phyloP scores from a whole-genome alignment of 192 early-diverging fungal genomes.

The Podochytrium sp. region DNA sequence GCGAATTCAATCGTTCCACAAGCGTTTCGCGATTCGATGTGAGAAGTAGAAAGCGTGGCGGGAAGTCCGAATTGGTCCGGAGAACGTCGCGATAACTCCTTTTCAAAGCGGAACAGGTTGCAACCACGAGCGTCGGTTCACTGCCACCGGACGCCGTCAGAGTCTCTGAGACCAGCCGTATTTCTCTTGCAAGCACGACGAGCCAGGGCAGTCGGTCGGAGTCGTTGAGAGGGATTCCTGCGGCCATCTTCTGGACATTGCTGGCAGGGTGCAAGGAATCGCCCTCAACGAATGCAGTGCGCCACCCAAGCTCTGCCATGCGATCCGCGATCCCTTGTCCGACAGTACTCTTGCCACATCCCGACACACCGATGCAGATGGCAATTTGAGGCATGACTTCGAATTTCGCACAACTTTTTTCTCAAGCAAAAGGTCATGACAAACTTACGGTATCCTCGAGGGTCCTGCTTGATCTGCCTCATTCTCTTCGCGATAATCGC shows the following conservation, averaged over 20 bases:
- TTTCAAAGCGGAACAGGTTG: conserved; percentile 21
- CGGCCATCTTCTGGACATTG: conserved; percentile 26
- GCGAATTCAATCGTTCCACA: background rate
- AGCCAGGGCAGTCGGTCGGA: conserved; percentile 29
- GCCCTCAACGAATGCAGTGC: conserved; percentile 18
- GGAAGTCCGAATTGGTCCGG: background rate
- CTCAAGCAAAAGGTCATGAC: too few species aligned
- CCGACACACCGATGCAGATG: conserved; percentile 28
- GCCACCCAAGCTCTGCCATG: background rate
- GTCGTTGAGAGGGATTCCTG: conserved; percentile 25
- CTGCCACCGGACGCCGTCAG: background rate
- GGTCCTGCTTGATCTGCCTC: too few species aligned
- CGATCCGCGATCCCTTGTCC: background rate
- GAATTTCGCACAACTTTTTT: too few species aligned
- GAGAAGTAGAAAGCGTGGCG: conserved; percentile 1
- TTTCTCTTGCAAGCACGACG: background rate
- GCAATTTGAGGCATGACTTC: background rate
- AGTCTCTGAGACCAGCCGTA: background rate
- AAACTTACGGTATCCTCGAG: too few species aligned
- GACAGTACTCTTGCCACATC: conserved; percentile 28
- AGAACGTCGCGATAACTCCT: conserved; percentile 6
- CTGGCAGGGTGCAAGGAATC: conserved; percentile 24
- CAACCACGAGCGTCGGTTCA: background rate
- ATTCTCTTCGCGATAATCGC: too few species aligned
- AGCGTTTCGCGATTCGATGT: background rate